Percentiles rank a stretch among this genome's conserved stretches.
Evolutionary conservation across 73 alveolate species (phyloP).

Genomic region (Paramecium pentaurelia): DNA sequence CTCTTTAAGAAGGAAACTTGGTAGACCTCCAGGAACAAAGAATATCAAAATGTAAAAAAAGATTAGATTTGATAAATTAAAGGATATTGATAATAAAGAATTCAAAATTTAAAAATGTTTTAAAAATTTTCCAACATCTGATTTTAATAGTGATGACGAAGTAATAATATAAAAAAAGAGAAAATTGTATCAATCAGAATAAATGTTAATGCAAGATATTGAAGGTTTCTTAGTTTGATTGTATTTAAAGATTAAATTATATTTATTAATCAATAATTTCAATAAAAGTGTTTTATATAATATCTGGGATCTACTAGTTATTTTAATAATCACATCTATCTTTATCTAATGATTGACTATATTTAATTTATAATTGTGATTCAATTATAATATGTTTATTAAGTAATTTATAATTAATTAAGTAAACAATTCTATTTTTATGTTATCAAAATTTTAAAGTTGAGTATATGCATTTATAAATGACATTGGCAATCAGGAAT

Average conservation of each 20-base stretch:
- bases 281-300: too few relatives aligned
- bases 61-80: not conserved
- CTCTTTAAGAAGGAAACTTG: not conserved
- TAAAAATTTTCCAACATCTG: not conserved
- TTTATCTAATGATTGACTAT: too few relatives aligned
- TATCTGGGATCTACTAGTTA: too few relatives aligned
- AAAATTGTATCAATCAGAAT: not conserved
- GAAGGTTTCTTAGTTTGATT: not conserved
- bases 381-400: not conserved
- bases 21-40: not conserved
- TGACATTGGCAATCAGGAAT: not conserved
- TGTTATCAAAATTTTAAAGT: not conserved
- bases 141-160: not conserved
- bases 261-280: not conserved
- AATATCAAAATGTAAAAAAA: not conserved
- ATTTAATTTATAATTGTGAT: not conserved
- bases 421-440: not conserved
- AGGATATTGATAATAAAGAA: not conserved
- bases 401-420: not conserved
- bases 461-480: not conserved
- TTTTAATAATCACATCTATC: too few relatives aligned
- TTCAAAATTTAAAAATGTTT: not conserved
- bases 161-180: not conserved
- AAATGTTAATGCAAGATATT: not conserved
- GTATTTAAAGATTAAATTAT: not conserved